Conservation (phyloP, 345 rosid species). For the Eucalyptus lansdowneana region DNA sequence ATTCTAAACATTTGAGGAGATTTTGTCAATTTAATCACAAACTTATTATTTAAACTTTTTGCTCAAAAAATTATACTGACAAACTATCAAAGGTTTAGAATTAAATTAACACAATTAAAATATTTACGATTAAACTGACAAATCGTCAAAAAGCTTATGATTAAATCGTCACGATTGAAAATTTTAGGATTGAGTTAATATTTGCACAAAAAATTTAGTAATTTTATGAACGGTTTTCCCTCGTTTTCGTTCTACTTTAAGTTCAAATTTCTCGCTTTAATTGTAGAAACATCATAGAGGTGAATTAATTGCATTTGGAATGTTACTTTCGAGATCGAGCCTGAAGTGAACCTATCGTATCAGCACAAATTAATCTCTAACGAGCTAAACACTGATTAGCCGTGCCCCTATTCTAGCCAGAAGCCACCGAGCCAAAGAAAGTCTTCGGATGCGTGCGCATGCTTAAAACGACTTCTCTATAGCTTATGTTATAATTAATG, state of each 20-base stretch:
- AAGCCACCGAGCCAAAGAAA: neutral
- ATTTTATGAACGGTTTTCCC: rapidly evolving
- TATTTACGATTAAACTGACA: rapidly evolving
- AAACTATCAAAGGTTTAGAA: rapidly evolving
- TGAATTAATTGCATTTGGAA: rapidly evolving
- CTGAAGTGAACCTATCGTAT: neutral
- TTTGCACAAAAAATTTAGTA: rapidly evolving
- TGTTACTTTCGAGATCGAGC: neutral
- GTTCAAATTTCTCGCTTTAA: neutral
- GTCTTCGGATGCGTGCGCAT: neutral
- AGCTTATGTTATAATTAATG: neutral
- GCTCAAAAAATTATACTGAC: rapidly evolving
- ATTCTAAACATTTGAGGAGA: rapidly evolving
- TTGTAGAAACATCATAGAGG: rapidly evolving
- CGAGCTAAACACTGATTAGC: neutral
- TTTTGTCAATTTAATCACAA: no score
- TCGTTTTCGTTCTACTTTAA: rapidly evolving
- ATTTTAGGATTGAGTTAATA: rapidly evolving
- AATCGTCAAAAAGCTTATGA: rapidly evolving
- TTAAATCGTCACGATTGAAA: rapidly evolving
- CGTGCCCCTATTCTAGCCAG: neutral
- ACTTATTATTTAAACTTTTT: rapidly evolving
- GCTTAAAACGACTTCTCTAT: neutral
- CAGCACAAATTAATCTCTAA: neutral
- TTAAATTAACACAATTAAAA: no score